Percentiles rank a stretch among this genome's conserved stretches.
Conservation (phyloP, 768 basidiomycete species). For the Scleroderma citrinum region DNA sequence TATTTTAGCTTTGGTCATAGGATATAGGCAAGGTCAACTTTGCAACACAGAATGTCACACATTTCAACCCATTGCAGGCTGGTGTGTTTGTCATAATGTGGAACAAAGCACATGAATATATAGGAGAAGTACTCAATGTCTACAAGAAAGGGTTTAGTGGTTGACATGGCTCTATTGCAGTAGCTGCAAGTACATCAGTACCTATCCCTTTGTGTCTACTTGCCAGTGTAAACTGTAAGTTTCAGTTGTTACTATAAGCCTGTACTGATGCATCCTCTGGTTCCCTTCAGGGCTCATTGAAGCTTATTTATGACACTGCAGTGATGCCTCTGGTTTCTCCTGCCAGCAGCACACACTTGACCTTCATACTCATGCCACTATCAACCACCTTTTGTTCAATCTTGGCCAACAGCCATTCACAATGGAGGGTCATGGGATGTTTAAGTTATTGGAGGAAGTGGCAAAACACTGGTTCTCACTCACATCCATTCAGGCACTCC, state of each 20-base stretch:
- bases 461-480: too few species aligned
- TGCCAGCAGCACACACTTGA: not conserved
- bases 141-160: not conserved
- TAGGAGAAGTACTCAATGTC: not conserved
- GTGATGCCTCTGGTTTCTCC: not conserved
- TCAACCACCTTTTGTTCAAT: not conserved
- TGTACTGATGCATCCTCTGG: not conserved
- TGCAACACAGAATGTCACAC: not conserved
- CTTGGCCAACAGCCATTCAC: too few species aligned
- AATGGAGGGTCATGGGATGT: too few species aligned
- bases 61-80: not conserved
- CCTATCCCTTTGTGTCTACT: not conserved
- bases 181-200: not conserved
- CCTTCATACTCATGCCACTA: not conserved
- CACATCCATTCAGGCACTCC: too few species aligned
- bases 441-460: too few species aligned
- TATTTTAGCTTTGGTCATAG: not conserved
- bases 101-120: not conserved
- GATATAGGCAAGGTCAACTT: not conserved
- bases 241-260: not conserved
- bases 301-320: not conserved
- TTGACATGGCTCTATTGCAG: not conserved
- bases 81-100: not conserved
- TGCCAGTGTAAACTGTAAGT: not conserved
- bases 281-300: not conserved